phyloP scores from a whole-genome alignment of 179 eudicot species.

The Nepenthes alata region DNA sequence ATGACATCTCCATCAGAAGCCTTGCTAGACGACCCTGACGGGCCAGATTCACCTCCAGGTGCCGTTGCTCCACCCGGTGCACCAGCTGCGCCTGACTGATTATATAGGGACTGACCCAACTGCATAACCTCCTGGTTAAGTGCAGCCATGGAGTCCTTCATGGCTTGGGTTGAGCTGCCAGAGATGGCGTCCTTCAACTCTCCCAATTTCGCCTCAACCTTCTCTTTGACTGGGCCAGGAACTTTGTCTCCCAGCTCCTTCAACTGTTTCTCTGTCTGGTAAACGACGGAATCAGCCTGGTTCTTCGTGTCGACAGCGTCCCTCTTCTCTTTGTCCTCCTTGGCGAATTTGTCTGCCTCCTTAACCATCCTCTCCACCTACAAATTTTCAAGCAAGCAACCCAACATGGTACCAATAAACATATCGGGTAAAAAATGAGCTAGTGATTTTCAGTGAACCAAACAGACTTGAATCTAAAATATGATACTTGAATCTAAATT shows the following conservation, averaged over 20 bases:
- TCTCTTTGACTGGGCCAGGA: slow-evolving; percentile 20
- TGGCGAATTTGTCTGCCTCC: slow-evolving; percentile 20
- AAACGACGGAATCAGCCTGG: slow-evolving; percentile 22
- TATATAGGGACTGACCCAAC: slow-evolving; percentile 22
- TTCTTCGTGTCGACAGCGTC: slow-evolving; percentile 25
- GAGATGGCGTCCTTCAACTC: slow-evolving; percentile 20
- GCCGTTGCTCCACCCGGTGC: slow-evolving; percentile 17
- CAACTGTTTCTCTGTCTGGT: slow-evolving; percentile 24
- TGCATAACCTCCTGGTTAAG: slow-evolving; percentile 28
- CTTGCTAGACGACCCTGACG: slow-evolving; percentile 13
- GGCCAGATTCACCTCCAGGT: slow-evolving; percentile 10
- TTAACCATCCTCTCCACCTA: slow-evolving; percentile 25
- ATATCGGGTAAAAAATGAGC: not conserved
- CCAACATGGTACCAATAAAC: not conserved
- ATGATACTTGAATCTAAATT: too few species aligned
- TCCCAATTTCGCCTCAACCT: slow-evolving; percentile 20
- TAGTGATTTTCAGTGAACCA: not conserved
- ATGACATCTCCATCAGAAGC: slow-evolving; percentile 31
- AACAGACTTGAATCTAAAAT: too few species aligned
- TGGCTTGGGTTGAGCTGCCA: slow-evolving; percentile 15
- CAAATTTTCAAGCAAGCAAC: not conserved
- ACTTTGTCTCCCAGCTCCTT: slow-evolving; percentile 26
- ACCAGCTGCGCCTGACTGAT: slow-evolving; percentile 15
- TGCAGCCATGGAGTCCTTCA: slow-evolving; percentile 24
- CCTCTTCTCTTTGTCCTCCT: slow-evolving; percentile 27